Evolutionary conservation across 2,329 filamentous ascomycete species (phyloP), one percentile per base, ranked within the genome.

Genomic region (Fusarium chlamydosporum): DNA sequence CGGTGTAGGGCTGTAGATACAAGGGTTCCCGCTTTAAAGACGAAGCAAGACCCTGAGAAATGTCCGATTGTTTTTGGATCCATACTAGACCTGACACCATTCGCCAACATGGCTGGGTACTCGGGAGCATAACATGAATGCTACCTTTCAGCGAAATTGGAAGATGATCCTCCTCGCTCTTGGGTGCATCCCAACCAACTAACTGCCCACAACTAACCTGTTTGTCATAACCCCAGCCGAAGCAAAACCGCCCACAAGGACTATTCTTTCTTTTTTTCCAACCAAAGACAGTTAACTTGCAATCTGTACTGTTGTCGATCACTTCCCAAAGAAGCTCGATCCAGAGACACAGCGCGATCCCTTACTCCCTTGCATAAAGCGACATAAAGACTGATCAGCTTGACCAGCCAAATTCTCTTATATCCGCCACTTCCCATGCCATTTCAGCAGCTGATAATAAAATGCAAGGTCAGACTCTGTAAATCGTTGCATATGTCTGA

Each of bases 291-390:
- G 45, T 4, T n/a, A n/a, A 26, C n/a, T 35, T 15, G 10, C 7
- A 0, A 26, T 35, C 6, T 11, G 7, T 11, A 10, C 7, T 31
- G 20, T n/a, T 23, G 11, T 10, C 16, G 45, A 48, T 48, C 31
- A 9, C 11, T 26, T 33, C 31, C 8, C 1, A 8, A 35, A 34
- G 6, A 8, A 13, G 7, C 4, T 7, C 6, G 3, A 0, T 7
- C 23, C 31, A n/a, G 16, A 48, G 31, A 48, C 45, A 34, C 7
- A 6, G 10, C 3, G 6, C 1, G n/a, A 6, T 13, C 45, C 45
- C 45, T 48, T 35, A 31, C 45, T 13, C 45, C 45, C 45, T 48
- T 35, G 45, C 45, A 48, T 35, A 10, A 26, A 26, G 1, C 33
- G 16, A 12, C 45, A n/a, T 35, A 11, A 33, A 18, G 5, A 20